Base-by-base conservation (phyloP, 2,329 filamentous ascomycete genomes). In the Fusarium sp. region DNA sequence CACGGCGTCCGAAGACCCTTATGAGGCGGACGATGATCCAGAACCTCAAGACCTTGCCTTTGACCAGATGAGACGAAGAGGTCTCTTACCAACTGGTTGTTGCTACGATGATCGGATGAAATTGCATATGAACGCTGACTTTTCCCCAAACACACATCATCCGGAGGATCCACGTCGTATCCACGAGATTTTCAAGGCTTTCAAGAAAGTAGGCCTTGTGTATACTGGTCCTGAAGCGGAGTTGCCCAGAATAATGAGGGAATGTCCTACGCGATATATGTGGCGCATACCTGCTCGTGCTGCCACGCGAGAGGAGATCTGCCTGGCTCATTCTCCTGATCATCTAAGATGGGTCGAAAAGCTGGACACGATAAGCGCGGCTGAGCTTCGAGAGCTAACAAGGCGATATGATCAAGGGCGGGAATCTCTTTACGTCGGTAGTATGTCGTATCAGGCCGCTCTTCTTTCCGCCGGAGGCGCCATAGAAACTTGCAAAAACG, bases 101-200 rank as follows among this genome's bases (percentile, higher is more conserved):
- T 95, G 92, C 70, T 99, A 98, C 76, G 96, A 99, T 80, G 90
- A 93, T 58, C 89, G 95, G 32, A 99, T 99, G 96, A 93, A 96
- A 63, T 91, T 96, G 63, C 96, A 99, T 77, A 92, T 94, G 55
- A 97, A 97, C 76, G 89, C 92, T 17, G 90, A 93, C 76, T 90
- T 88, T 75, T 88, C 86, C 19, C 85, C 86, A 2, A 87, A 89
- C 47, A 91, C 95, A 22, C 90, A 96, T 51, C 96, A 99, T 75
- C 96, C 96, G 0, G 96, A 99, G 78, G 96, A 99, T 73, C 96
- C 96, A 2, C 86, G 93, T 27, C 89, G 96, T 15, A 97, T 99
- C 62, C 92, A 94, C 73, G 91, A 92, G 73, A 99, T 99, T 71
- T 97, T 96, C 84, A 91, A 92, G 71, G 92, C 92, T 39, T 91